phyloP scores from a whole-genome alignment of 129 eudicot genomes.

The Helichrysum umbraculigerum region DNA sequence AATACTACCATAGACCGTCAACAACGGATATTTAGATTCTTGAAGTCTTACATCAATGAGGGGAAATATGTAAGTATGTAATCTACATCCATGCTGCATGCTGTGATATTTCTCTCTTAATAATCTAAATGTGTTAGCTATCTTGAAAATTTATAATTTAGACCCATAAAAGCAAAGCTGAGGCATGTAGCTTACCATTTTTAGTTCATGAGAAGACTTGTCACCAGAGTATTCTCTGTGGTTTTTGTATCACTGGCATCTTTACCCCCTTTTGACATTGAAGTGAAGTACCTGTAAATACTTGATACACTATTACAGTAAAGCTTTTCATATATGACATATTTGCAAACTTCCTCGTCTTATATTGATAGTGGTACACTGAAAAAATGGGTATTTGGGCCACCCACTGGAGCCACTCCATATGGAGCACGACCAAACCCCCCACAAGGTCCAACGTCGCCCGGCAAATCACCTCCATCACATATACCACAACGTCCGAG shows the following conservation, averaged over 20 bases:
- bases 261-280: background rate
- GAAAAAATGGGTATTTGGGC: too few species aligned
- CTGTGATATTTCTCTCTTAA: background rate
- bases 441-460: too few species aligned
- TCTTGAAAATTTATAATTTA: background rate
- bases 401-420: too few species aligned
- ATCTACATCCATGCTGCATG: background rate
- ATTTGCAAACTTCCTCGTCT: too few species aligned
- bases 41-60: background rate
- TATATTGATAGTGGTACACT: too few species aligned
- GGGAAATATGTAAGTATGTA: background rate
- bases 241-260: background rate
- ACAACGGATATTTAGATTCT: background rate
- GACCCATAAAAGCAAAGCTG: background rate
- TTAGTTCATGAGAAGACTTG: background rate
- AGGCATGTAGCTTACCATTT: background rate
- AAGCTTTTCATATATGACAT: background rate
- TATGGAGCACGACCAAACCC: too few species aligned
- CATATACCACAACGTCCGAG: too few species aligned
- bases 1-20: background rate
- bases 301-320: background rate
- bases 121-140: background rate
- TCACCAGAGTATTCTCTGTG: background rate
- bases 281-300: too few species aligned
- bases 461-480: too few species aligned